These are phyloP conservation scores for Thelonectria olida DNA, from an alignment of 2,329 filamentous ascomycete genomes.

Conservation along the genomic window DNA sequence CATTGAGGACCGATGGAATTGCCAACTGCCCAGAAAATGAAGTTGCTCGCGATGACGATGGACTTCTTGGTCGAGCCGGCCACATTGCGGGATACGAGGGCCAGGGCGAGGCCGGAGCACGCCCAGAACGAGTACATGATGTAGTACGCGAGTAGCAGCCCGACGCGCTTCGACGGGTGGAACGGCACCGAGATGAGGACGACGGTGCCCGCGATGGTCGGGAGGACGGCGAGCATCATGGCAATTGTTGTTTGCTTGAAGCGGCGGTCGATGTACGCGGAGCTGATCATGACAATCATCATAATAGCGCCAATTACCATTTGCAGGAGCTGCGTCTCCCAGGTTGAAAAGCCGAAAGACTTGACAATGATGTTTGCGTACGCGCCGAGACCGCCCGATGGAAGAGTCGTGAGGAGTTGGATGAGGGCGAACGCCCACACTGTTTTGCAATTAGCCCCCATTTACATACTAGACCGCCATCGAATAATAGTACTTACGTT, in stretches of 20 bases:
- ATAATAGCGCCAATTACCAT: conserved; percentile 80
- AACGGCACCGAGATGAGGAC: conserved; percentile 76
- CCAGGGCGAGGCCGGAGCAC: conserved; percentile 66
- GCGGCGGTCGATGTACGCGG: conserved; percentile 72
- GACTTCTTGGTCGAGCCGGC: conserved; percentile 17
- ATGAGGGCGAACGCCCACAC: conserved; percentile 70
- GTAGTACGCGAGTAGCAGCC: conserved; percentile 77
- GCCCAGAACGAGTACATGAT: conserved; percentile 81
- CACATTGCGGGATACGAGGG: conserved; percentile 31
- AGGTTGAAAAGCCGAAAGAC: conserved; percentile 68
- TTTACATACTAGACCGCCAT: neutral
- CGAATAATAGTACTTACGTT: conserved; percentile 46
- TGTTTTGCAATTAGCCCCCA: neutral
- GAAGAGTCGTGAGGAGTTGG: conserved; percentile 75
- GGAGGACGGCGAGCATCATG: conserved; percentile 67
- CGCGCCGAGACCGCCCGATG: conserved; percentile 74
- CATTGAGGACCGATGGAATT: conserved; percentile 11
- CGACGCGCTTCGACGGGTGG: conserved; percentile 65
- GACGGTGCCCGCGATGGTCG: conserved; percentile 75
- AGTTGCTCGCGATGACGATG: conserved; percentile 6
- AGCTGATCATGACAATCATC: conserved; percentile 72
- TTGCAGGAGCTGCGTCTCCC: conserved; percentile 77
- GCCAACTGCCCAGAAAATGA: conserved; percentile 13
- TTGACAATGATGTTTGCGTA: conserved; percentile 80
- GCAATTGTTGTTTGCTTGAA: conserved; percentile 71